Base-by-base conservation (phyloP, 1,284 basidiomycete species). In the Boletus semigastroideus region DNA sequence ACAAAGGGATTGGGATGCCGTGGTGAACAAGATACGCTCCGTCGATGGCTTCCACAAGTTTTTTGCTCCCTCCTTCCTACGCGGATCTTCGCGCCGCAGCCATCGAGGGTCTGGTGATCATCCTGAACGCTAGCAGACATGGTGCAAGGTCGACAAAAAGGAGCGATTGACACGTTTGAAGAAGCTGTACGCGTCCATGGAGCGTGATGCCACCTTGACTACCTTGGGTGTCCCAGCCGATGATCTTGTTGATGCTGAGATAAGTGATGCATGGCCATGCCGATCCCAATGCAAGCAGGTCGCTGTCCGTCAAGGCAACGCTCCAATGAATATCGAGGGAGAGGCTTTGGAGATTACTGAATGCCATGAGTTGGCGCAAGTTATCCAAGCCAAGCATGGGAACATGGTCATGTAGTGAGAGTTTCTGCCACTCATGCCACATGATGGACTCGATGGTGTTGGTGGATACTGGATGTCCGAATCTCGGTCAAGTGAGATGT, bases 91-190 rank as follows among this genome's bases (percentile, higher is more conserved):
- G 52, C 14, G 33, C 42, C 10, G 69, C 60, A 2, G 64, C 68
- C 4, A 49, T 38, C 1, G 65, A 63, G 20, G 72, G 73, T 2
- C 73, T 73, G 0, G 65, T 74, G 12, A 63, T 75, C 45, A 52
- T 72, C 37, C 58, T 74, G 66, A 74, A 68, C 46, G 54, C 62
- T 17, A 62, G 56, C 20, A 37, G 38, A 31, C 40, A 61, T 42
- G n/a, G n/a, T n/a, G n/a, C n/a, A 7, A 25, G 38, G 19, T 5
- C 7, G 17, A 17, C 11, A 2, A 3, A 17, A 10, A 2, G 2
- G 6, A 37, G 36, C 8, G 36, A 37, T 17, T 3, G 36, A 17
- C n/a, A 37, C 1, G 6, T 17, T n/a, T 37, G 36, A 7, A 17
- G n/a, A 19, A 37, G 36, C 36, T 17, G 36, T 17, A 37, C 7